Evolutionary conservation across 192 early-diverging fungal species (phyloP).

Genomic region (Backusella parvicylindrica): DNA sequence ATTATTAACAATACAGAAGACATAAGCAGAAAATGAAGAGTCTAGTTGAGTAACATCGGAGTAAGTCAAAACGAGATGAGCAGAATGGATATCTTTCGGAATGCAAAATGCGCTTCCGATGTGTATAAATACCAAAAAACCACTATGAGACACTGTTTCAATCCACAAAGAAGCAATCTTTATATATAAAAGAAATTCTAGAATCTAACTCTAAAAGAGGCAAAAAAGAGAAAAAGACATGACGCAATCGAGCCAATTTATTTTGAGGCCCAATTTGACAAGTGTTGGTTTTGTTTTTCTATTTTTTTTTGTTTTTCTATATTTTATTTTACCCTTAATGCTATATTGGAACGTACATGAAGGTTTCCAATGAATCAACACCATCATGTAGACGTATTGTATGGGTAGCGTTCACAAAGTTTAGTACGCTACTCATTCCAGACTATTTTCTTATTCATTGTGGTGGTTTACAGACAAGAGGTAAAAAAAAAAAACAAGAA

Average conservation of each 20-base stretch:
- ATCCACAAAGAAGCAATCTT: neutral
- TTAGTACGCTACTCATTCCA: slow-evolving; percentile 14
- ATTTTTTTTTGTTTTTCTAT: neutral
- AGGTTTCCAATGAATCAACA: slow-evolving; percentile 3
- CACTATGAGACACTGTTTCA: neutral
- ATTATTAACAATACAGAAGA: too few species aligned
- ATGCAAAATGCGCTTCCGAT: too few species aligned
- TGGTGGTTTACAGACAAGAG: neutral
- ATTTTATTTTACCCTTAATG: neutral
- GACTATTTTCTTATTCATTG: neutral
- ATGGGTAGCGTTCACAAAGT: slow-evolving; percentile 12
- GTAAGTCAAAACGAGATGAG: too few species aligned
- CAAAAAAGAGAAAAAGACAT: neutral
- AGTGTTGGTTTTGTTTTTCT: neutral
- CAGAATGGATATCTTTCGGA: too few species aligned
- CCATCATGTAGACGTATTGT: slow-evolving; percentile 9
- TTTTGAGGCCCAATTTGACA: neutral
- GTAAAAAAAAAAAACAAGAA: neutral
- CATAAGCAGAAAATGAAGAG: too few species aligned
- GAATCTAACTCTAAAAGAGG: neutral
- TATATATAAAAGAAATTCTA: neutral
- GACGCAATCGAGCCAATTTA: neutral
- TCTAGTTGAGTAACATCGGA: too few species aligned
- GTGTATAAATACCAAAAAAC: too few species aligned
- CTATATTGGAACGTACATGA: slow-evolving; percentile 8